Percentiles rank a stretch among this genome's conserved stretches.
phyloP scores from a whole-genome alignment of 345 rosid genomes.

The Hibiscus syriacus region DNA sequence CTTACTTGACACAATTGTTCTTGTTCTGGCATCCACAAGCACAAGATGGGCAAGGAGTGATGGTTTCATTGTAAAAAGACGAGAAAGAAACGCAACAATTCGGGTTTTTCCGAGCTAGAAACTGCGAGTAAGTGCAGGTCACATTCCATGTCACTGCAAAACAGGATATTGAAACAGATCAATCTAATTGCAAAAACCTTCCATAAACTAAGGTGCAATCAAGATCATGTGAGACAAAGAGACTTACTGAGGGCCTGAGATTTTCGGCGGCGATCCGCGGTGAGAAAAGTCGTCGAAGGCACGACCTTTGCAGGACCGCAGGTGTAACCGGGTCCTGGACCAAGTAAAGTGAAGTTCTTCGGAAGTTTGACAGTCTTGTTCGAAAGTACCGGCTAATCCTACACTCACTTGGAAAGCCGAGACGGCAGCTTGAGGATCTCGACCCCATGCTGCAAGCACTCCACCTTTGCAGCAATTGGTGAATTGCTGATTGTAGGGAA shows the following conservation, averaged over 20 bases:
- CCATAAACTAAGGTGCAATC: neutral
- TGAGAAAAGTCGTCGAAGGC: constrained; percentile 51
- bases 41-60: constrained; percentile 78
- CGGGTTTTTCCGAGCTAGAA: constrained; percentile 68
- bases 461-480: constrained; percentile 92
- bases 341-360: constrained; percentile 75
- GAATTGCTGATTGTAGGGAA: constrained; percentile 72
- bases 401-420: constrained; percentile 73
- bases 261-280: neutral
- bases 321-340: constrained; percentile 84
- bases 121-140: constrained; percentile 85
- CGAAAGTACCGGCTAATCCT: constrained; percentile 66
- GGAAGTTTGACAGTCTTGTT: constrained; percentile 84
- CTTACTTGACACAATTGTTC: constrained; percentile 65
- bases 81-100: constrained; percentile 84
- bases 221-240: neutral
- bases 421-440: constrained; percentile 63
- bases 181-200: neutral
- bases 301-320: constrained; percentile 78
- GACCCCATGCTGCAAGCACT: constrained; percentile 68
- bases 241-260: constrained; percentile 2
- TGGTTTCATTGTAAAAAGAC: constrained; percentile 77
- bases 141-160: constrained; percentile 88
- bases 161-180: neutral
- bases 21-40: constrained; percentile 81